These are phyloP conservation scores for Arachnomyces sp. DNA, from an alignment of 2,329 filamentous ascomycete species.

Conservation along the genomic window DNA sequence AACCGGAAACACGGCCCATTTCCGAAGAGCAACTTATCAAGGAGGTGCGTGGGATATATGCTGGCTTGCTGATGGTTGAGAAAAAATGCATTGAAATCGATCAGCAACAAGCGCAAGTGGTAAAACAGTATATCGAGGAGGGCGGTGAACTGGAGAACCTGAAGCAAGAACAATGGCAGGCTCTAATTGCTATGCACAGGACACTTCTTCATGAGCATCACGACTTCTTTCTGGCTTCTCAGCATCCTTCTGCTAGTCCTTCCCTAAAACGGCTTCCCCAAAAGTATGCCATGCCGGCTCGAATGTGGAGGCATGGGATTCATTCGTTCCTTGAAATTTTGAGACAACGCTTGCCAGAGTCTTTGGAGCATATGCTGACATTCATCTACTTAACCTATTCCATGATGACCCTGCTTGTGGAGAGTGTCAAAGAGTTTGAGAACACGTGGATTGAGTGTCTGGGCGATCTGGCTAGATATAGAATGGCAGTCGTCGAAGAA, in stretches of 20 bases:
- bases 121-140: slow-evolving; percentile 28
- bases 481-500: slow-evolving; percentile 80
- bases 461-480: slow-evolving; percentile 75
- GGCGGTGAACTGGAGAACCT: slow-evolving; percentile 23
- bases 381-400: slow-evolving; percentile 87
- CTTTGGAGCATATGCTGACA: slow-evolving; percentile 79
- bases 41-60: slow-evolving; percentile 61
- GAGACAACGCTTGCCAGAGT: slow-evolving; percentile 64
- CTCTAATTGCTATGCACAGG: slow-evolving; percentile 71
- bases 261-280: slow-evolving; percentile 61
- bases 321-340: slow-evolving; percentile 75
- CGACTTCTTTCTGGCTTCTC: slow-evolving; percentile 78
- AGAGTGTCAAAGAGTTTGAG: slow-evolving; percentile 74
- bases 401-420: slow-evolving; percentile 80
- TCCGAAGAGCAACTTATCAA: slow-evolving; percentile 70
- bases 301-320: slow-evolving; percentile 93
- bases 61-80: slow-evolving; percentile 78
- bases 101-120: slow-evolving; percentile 49
- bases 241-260: slow-evolving; percentile 70
- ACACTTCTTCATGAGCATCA: slow-evolving; percentile 76
- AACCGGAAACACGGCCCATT: slow-evolving; percentile 61
- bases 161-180: slow-evolving; percentile 70
- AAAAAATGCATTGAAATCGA: slow-evolving; percentile 80
- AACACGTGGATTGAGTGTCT: slow-evolving; percentile 93
- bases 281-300: slow-evolving; percentile 83